Evolutionary conservation across 2,329 filamentous ascomycete species (phyloP), one percentile per base, ranked within the genome.

Genomic region (Orbilia oligospora): DNA sequence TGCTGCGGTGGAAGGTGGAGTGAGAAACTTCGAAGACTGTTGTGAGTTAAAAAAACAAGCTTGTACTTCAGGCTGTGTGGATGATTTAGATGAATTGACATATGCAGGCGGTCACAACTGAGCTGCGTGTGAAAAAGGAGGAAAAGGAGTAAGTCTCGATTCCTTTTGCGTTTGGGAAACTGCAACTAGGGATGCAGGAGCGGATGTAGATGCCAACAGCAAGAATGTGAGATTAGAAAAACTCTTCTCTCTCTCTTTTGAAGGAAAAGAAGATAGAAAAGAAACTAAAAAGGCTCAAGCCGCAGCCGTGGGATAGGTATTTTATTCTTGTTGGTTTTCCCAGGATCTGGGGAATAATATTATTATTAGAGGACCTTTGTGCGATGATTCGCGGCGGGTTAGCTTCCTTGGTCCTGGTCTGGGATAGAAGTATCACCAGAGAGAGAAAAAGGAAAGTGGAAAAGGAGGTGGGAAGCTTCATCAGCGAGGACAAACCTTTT

Each of bases 291-390:
- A n/a, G 33, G 30, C 46, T 49, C 66, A 77, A 77, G 73, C 73
- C 67, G 67, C 67, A 71, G 72, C 71, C 72, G 72, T 76, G 67
- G 49, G 51, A 71, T 68, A 69, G 65, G 48, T 77, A 77, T 77
- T 77, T 77, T 71, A 71, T 71, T 67, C 58, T 67, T 36, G 58
- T 67, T 61, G 46, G 49, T 33, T 41, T 76, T 76, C 61, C 72
- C 66, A 63, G 58, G 66, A 71, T 67, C 73, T 46, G 51, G 73
- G 44, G 33, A 65, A 70, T 76, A 70, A 66, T 76, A 70, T 61
- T 61, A 61, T 76, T 76, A 70, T 51, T 58, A 64, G 65, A 69
- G 56, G 30, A 44, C 12, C 16, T 44, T 55, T 30, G 36, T 66
- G 53, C 64, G 49, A 67, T 77, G 71, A 36, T 49, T 70, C 72